Conservation (phyloP, 345 rosid genomes). For the Populus simonii region DNA sequence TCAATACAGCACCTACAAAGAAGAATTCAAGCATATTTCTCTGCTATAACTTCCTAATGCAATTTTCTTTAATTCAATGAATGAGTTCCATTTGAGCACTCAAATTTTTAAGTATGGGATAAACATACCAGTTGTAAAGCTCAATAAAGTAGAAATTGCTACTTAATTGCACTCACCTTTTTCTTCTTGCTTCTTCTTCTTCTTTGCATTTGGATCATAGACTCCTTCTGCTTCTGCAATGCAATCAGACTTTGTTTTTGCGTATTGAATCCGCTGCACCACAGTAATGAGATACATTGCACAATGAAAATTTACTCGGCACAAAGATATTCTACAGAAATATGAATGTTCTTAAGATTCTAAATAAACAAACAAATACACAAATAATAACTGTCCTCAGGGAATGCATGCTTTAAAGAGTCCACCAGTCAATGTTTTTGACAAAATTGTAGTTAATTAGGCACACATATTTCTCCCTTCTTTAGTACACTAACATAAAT, state of each 20-base stretch:
- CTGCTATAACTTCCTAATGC: background rate
- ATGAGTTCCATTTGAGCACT: background rate
- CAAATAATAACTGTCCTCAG: too few species aligned
- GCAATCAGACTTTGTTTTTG: constrained; percentile 87
- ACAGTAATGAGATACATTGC: background rate
- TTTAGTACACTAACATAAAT: background rate
- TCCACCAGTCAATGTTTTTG: too few species aligned
- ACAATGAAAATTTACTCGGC: background rate
- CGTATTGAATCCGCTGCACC: constrained; percentile 80
- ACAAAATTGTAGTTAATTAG: background rate
- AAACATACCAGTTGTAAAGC: background rate
- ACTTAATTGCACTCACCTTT: constrained; percentile 48
- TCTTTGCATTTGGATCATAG: constrained; percentile 77
- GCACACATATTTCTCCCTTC: background rate
- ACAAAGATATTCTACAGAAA: background rate
- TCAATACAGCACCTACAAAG: background rate
- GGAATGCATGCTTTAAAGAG: too few species aligned
- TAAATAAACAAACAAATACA: background rate
- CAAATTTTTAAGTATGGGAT: background rate
- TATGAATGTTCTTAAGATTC: background rate
- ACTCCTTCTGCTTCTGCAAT: constrained; percentile 79
- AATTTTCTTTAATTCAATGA: background rate
- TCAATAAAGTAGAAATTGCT: background rate
- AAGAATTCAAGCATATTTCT: background rate
- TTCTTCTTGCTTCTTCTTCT: constrained; percentile 84